Conservation (phyloP, 2,329 filamentous ascomycete genomes). For the Diaporthe vexans region DNA sequence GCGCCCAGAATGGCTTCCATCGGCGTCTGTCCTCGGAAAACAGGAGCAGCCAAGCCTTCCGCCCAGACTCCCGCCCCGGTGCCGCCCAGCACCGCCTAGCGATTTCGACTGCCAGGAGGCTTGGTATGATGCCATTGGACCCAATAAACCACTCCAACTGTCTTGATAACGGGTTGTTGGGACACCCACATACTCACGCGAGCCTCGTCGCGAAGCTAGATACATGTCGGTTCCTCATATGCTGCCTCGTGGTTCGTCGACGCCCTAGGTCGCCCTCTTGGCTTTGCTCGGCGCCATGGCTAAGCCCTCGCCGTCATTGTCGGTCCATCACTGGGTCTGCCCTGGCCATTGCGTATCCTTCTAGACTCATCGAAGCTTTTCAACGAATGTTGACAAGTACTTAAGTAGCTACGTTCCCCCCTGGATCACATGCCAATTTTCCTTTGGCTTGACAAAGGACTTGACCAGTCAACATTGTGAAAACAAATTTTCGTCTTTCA, state of each 20-base stretch:
- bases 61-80: constrained; percentile 39
- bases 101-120: constrained; percentile 15
- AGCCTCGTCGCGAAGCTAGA: constrained; percentile 20
- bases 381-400: constrained; percentile 9
- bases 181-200: constrained; percentile 17
- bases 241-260: constrained; percentile 30
- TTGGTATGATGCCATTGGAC: constrained; percentile 34
- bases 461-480: constrained; percentile 4
- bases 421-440: constrained; percentile 22
- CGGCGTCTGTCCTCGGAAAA: constrained; percentile 29
- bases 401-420: constrained; percentile 37
- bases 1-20: constrained; percentile 31
- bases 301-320: constrained; percentile 37
- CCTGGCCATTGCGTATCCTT: background rate
- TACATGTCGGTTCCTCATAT: background rate
- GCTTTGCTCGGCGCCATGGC: constrained; percentile 40
- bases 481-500: background rate
- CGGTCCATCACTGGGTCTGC: constrained; percentile 11
- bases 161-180: constrained; percentile 25
- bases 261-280: constrained; percentile 23
- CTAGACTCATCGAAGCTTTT: constrained; percentile 25
- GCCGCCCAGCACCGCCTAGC: constrained; percentile 32
- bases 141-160: constrained; percentile 11
- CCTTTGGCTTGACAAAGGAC: background rate
- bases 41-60: constrained; percentile 24